Conservation (phyloP, 2,329 filamentous ascomycete genomes). For the Blumeria hordei region DNA sequence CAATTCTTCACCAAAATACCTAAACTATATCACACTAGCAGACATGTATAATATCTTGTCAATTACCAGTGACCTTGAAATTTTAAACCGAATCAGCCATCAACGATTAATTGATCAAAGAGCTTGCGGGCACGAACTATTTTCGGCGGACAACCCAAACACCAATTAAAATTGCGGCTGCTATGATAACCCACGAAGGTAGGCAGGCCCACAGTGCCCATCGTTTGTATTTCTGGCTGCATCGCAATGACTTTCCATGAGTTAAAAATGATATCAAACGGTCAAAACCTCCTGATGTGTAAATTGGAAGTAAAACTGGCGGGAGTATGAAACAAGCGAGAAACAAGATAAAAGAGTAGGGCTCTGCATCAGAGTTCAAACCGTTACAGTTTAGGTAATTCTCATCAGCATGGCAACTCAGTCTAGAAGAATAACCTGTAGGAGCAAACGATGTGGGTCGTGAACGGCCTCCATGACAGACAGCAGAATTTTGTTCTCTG, state of each 20-base stretch:
- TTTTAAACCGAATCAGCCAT: too few species aligned
- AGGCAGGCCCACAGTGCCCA: neutral
- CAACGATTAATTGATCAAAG: too few species aligned
- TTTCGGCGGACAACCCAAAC: neutral
- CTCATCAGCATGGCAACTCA: neutral
- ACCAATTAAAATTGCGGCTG: neutral
- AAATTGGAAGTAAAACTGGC: neutral
- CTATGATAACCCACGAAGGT: neutral
- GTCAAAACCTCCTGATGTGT: neutral
- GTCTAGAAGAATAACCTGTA: neutral
- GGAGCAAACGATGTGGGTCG: neutral
- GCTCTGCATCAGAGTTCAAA: neutral
- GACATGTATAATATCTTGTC: too few species aligned
- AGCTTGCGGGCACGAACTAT: neutral
- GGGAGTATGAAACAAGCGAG: neutral
- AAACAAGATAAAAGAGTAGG: neutral
- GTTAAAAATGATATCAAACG: neutral
- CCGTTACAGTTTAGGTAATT: neutral
- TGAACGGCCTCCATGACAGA: neutral
- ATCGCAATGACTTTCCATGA: neutral
- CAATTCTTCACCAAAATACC: too few species aligned
- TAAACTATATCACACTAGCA: too few species aligned
- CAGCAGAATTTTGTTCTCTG: neutral
- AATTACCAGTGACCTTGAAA: too few species aligned
- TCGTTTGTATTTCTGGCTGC: neutral